Conservation (phyloP, 2,329 filamentous ascomycete species). For the Hymenotorrendiella dingleyae region DNA sequence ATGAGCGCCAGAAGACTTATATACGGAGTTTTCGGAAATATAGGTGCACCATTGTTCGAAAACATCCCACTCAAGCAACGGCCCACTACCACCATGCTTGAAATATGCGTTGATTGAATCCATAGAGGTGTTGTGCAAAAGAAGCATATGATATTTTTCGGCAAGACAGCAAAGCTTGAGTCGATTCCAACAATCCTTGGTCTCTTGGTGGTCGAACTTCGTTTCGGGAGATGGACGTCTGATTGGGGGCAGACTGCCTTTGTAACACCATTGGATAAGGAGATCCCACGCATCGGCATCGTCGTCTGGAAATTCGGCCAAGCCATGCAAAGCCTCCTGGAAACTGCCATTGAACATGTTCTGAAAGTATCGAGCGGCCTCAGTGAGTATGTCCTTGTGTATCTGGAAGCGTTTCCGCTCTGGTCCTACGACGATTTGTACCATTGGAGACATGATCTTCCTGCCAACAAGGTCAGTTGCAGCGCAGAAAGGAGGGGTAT, state of each 20-base stretch:
- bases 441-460: neutral
- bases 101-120: slow-evolving; percentile 3
- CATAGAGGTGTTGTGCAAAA: slow-evolving; percentile 5
- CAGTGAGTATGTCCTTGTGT: slow-evolving; percentile 8
- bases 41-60: neutral
- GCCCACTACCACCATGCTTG: neutral
- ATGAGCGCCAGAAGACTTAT: neutral
- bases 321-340: neutral
- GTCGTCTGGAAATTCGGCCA: slow-evolving; percentile 3
- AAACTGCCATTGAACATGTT: slow-evolving; percentile 7
- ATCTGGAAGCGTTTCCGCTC: slow-evolving; percentile 3
- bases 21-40: neutral
- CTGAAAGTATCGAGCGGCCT: slow-evolving; percentile 8
- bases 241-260: neutral
- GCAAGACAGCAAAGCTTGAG: slow-evolving; percentile 8
- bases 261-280: slow-evolving; percentile 7
- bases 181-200: neutral
- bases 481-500: neutral
- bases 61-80: neutral
- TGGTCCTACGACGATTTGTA: too few species aligned
- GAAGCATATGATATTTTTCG: slow-evolving; percentile 4
- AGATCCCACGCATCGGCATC: slow-evolving; percentile 2
- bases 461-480: neutral
- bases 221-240: neutral
- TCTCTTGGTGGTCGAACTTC: neutral